Evolutionary conservation across 345 rosid species (phyloP).

Genomic region (Populus deltoides): DNA sequence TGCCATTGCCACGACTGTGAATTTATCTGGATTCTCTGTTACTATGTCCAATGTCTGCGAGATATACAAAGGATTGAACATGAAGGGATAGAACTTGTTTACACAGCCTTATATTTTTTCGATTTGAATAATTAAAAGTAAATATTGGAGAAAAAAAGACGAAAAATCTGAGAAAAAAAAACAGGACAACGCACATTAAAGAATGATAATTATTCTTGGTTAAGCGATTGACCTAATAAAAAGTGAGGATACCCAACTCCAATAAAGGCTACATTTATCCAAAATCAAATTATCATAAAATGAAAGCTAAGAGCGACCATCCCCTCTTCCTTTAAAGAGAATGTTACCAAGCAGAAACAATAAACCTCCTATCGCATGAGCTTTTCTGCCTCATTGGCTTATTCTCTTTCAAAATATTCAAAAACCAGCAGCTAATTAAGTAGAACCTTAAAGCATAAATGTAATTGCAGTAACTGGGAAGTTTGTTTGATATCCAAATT

Average conservation of each 20-base stretch:
- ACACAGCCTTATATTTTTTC: too few species aligned
- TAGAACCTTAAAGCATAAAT: not conserved
- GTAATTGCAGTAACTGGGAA: not conserved
- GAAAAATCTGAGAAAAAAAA: not conserved
- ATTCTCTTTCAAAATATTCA: not conserved
- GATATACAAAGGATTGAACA: slow-evolving; percentile 4
- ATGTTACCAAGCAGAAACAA: not conserved
- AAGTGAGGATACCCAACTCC: not conserved
- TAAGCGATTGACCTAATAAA: not conserved
- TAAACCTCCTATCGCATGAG: not conserved
- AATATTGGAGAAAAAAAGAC: too few species aligned
- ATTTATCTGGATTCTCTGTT: slow-evolving; percentile 84
- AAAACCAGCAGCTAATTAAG: not conserved
- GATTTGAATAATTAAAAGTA: too few species aligned
- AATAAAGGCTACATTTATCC: not conserved
- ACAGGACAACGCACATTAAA: not conserved
- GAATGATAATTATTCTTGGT: not conserved
- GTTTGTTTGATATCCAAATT: not conserved
- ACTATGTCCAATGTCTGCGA: slow-evolving; percentile 87
- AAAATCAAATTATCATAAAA: not conserved
- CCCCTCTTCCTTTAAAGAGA: not conserved
- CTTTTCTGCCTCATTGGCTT: not conserved
- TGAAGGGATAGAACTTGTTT: not conserved
- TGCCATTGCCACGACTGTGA: slow-evolving; percentile 86
- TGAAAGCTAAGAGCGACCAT: not conserved